phyloP scores from a whole-genome alignment of 2,329 filamentous ascomycete genomes.

The Hymenoscyphus fructigenus region DNA sequence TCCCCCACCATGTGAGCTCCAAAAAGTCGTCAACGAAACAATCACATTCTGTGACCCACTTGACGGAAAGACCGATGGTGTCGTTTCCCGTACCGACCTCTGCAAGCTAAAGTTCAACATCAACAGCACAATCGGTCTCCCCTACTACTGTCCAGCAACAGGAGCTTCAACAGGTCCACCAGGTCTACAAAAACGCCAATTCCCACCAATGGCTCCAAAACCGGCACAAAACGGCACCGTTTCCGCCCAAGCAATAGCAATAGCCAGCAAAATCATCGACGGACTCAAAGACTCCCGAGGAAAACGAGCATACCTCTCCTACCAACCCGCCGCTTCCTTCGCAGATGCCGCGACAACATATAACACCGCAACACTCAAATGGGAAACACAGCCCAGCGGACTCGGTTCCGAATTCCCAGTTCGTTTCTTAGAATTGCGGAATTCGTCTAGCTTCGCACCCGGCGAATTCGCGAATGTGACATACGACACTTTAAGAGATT shows the following conservation, averaged over 20 bases:
- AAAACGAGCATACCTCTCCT: slow-evolving; percentile 39
- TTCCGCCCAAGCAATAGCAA: slow-evolving; percentile 30
- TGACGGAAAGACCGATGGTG: slow-evolving; percentile 54
- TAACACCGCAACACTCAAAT: slow-evolving; percentile 36
- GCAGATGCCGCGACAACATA: slow-evolving; percentile 37
- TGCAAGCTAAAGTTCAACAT: slow-evolving; percentile 29
- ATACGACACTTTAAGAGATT: slow-evolving; percentile 55
- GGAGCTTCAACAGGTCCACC: not conserved
- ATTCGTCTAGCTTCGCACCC: slow-evolving; percentile 43
- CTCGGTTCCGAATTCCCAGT: slow-evolving; percentile 41
- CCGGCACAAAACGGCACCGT: slow-evolving; percentile 24
- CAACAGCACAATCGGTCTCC: slow-evolving; percentile 45
- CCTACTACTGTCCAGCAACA: slow-evolving; percentile 41
- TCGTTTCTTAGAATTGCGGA: slow-evolving; percentile 43
- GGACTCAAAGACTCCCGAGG: slow-evolving; percentile 38
- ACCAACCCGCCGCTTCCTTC: slow-evolving; percentile 35
- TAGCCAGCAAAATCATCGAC: slow-evolving; percentile 38
- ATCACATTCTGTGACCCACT: slow-evolving; percentile 55
- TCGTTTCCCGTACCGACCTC: slow-evolving; percentile 43
- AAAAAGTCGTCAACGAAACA: slow-evolving; percentile 53
- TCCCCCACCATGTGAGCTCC: slow-evolving; percentile 46
- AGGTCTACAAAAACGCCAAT: not conserved
- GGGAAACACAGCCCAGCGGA: slow-evolving; percentile 37
- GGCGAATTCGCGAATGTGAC: slow-evolving; percentile 45
- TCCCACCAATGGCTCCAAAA: not conserved